These are phyloP conservation scores for Hypericum androsaemum DNA, from an alignment of 345 rosid species.

Conservation along the genomic window DNA sequence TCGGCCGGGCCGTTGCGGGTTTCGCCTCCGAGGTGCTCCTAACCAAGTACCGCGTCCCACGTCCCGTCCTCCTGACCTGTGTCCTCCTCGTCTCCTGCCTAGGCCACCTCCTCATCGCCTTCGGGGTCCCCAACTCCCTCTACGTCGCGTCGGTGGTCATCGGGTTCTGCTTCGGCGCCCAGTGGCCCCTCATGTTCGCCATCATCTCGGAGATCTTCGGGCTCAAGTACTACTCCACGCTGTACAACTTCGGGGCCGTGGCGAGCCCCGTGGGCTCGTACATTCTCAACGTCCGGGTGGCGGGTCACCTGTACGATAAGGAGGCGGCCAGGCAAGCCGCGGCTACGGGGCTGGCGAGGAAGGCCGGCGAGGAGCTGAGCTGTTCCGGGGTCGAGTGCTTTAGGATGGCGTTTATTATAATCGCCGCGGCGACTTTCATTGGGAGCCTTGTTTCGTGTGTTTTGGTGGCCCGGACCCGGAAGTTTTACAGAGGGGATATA, in stretches of 20 bases:
- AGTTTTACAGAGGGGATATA: constrained; percentile 12
- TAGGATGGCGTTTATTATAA: constrained; percentile 12
- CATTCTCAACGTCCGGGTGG: constrained; percentile 10
- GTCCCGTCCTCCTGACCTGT: constrained; percentile 6
- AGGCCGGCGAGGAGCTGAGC: constrained; percentile 7
- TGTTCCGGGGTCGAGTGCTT: constrained; percentile 14
- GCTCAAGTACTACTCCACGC: constrained; percentile 15
- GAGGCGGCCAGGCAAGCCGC: constrained; percentile 6
- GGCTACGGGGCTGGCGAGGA: not conserved
- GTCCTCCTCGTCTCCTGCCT: constrained; percentile 10
- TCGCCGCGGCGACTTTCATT: constrained; percentile 9
- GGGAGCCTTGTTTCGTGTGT: constrained; percentile 9
- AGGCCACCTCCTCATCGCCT: constrained; percentile 15
- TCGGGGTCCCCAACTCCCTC: constrained; percentile 14
- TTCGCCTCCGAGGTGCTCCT: constrained; percentile 15
- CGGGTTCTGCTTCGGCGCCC: constrained; percentile 4
- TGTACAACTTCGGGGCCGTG: constrained; percentile 13
- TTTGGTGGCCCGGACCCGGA: constrained; percentile 8
- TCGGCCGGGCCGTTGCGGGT: constrained; percentile 15
- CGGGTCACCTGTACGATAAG: constrained; percentile 9
- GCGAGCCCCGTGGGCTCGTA: constrained; percentile 18
- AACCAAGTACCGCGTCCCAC: constrained; percentile 10
- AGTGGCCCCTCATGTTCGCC: not conserved
- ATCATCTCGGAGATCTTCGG: constrained; percentile 17
- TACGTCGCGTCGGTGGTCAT: constrained; percentile 11